A percentile compares a stretch with the other conserved stretches of the same genome.
phyloP scores from a whole-genome alignment of 805 yeast genomes.

The Starmera pachycereana region DNA sequence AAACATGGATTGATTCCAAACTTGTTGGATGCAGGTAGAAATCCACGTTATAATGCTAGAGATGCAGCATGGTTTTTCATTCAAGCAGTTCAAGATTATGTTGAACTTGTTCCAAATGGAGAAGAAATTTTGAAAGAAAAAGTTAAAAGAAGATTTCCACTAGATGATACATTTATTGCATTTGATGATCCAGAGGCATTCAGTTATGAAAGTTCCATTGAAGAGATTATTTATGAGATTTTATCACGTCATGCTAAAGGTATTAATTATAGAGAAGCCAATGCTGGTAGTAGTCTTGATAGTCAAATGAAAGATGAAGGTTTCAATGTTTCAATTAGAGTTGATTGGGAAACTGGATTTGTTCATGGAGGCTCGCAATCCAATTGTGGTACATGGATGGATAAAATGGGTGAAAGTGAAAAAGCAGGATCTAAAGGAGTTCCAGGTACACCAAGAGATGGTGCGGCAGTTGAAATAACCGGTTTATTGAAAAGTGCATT shows the following conservation, averaged over 20 bases:
- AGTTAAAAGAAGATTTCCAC: constrained; percentile 78
- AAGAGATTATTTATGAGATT: constrained; percentile 76
- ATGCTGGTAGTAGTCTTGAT: constrained; percentile 84
- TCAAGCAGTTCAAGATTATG: constrained; percentile 82
- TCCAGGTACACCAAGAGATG: constrained; percentile 97
- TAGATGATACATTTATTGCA: constrained; percentile 70
- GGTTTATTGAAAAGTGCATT: constrained; percentile 80
- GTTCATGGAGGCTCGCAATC: constrained; percentile 84
- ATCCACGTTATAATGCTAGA: constrained; percentile 91
- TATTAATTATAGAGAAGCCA: constrained; percentile 82
- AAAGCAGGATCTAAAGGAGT: constrained; percentile 78
- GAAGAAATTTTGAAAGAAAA: constrained; percentile 52
- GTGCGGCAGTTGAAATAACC: constrained; percentile 88
- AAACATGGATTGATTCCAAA: constrained; percentile 96
- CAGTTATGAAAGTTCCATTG: constrained; percentile 54
- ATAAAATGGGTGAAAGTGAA: constrained; percentile 94
- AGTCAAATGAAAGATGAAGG: constrained; percentile 91
- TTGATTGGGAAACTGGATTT: constrained; percentile 87
- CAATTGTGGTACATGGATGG: constrained; percentile 99
- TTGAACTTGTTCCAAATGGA: constrained; percentile 60
- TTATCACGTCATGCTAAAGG: constrained; percentile 84
- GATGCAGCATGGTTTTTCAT: constrained; percentile 96
- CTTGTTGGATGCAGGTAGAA: constrained; percentile 81
- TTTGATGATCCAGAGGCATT: constrained; percentile 69
- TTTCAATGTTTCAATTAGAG: constrained; percentile 67